phyloP scores from a whole-genome alignment of 2,329 filamentous ascomycete genomes.

The Metarhizium rileyi region DNA sequence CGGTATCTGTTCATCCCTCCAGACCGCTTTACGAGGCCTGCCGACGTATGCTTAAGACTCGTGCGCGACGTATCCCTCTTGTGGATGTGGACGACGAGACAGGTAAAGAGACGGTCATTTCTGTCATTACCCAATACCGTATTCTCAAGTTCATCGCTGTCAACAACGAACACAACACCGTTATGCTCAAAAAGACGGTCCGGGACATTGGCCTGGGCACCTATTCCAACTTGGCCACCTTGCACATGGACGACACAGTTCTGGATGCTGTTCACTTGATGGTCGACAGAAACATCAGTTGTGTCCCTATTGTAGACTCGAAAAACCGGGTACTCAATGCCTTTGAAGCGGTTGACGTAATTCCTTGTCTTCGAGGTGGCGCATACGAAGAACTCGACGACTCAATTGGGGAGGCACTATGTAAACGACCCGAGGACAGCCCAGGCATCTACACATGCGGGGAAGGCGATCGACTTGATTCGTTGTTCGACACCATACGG shows the following conservation, averaged over 20 bases:
- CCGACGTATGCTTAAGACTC: constrained; percentile 84
- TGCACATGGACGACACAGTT: constrained; percentile 80
- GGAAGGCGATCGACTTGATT: constrained; percentile 82
- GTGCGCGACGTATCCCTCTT: constrained; percentile 85
- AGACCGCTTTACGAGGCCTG: constrained; percentile 91
- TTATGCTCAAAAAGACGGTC: constrained; percentile 78
- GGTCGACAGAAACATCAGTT: constrained; percentile 88
- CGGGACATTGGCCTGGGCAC: constrained; percentile 78
- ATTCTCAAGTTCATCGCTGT: constrained; percentile 98
- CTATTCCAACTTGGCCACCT: constrained; percentile 71
- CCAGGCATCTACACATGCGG: constrained; percentile 95
- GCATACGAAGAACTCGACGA: constrained; percentile 84
- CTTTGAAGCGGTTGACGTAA: constrained; percentile 96
- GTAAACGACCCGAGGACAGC: constrained; percentile 82
- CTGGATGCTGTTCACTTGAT: constrained; percentile 91
- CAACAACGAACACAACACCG: constrained; percentile 76
- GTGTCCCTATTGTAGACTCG: constrained; percentile 82
- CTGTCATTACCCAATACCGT: constrained; percentile 94
- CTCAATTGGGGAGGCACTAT: constrained; percentile 78
- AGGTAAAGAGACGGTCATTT: constrained; percentile 82
- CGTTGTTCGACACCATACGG: constrained; percentile 93
- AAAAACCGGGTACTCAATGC: constrained; percentile 78
- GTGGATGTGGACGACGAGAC: constrained; percentile 94
- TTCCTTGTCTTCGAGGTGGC: constrained; percentile 87
- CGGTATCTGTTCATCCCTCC: constrained; percentile 88